phyloP scores from a whole-genome alignment of 768 basidiomycete species.

The Fomitopsis serialis region DNA sequence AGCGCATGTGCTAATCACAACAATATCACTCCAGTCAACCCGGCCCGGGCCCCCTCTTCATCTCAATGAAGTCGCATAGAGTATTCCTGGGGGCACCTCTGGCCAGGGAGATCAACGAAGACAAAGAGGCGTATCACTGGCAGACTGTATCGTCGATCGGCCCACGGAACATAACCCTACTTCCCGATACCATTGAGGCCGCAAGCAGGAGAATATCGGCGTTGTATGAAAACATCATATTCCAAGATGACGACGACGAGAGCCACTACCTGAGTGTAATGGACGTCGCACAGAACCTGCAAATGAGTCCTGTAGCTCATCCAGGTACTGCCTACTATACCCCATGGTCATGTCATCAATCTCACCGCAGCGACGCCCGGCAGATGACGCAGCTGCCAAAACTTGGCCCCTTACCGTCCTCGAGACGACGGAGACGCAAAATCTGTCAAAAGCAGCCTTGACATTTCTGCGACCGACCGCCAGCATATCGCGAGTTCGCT shows the following conservation, averaged over 20 bases:
- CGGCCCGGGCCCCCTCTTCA: no score
- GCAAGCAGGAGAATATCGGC: constrained; percentile 66
- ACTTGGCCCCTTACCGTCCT: constrained; percentile 52
- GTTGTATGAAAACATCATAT: constrained; percentile 70
- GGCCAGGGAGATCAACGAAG: constrained; percentile 27
- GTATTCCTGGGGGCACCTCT: constrained; percentile 50
- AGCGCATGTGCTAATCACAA: no score
- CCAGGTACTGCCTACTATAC: no score
- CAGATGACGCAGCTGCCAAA: constrained; percentile 38
- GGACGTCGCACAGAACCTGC: no score
- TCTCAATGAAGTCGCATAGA: constrained; percentile 24
- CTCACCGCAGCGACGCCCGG: no score
- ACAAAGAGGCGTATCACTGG: constrained; percentile 39
- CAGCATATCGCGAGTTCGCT: constrained; percentile 9
- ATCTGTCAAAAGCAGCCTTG: constrained; percentile 3
- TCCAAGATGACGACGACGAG: constrained; percentile 35
- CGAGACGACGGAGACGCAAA: constrained; percentile 7
- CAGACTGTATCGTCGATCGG: constrained; percentile 33
- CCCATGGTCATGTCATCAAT: no score
- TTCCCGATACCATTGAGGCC: constrained; percentile 53
- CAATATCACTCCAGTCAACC: no score
- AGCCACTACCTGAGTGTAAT: background rate
- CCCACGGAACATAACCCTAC: constrained; percentile 23
- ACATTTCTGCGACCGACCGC: constrained; percentile 17
- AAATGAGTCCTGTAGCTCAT: no score